Evolutionary conservation across 371 early-diverging fungal species (phyloP).

Genomic region (Actinomucor elegans): DNA sequence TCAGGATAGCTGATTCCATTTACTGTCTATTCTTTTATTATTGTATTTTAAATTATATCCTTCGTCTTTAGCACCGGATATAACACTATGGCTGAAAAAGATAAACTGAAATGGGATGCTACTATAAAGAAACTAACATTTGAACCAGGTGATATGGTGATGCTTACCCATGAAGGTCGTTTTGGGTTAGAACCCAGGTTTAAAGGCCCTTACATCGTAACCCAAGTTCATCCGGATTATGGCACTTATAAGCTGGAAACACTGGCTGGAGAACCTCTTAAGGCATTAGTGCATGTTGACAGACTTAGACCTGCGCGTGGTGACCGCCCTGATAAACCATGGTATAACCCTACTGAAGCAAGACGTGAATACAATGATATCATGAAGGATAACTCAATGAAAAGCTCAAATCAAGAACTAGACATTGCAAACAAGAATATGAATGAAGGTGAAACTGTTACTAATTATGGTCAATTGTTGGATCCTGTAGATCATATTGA

Average conservation of each 20-base stretch:
- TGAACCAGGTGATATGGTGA: neutral
- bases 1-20: no score
- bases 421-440: no score
- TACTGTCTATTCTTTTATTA: no score
- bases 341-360: neutral
- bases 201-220: conserved; percentile 6
- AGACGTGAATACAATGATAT: neutral
- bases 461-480: no score
- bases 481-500: no score
- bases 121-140: neutral
- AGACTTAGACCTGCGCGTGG: neutral
- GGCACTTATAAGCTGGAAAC: conserved; percentile 1
- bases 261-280: neutral
- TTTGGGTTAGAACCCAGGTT: conserved; percentile 2
- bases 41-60: no score
- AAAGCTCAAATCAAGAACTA: no score
- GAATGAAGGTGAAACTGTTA: no score
- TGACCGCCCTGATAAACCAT: neutral
- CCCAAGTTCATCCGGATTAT: neutral
- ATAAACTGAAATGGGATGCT: conserved; percentile 6
- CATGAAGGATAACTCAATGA: no score
- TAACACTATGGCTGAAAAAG: no score
- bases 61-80: no score
- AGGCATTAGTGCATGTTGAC: neutral
- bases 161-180: no score